These are phyloP conservation scores for Gnomoniopsis sp. DNA, from an alignment of 2,329 filamentous ascomycete species.

Conservation along the genomic window DNA sequence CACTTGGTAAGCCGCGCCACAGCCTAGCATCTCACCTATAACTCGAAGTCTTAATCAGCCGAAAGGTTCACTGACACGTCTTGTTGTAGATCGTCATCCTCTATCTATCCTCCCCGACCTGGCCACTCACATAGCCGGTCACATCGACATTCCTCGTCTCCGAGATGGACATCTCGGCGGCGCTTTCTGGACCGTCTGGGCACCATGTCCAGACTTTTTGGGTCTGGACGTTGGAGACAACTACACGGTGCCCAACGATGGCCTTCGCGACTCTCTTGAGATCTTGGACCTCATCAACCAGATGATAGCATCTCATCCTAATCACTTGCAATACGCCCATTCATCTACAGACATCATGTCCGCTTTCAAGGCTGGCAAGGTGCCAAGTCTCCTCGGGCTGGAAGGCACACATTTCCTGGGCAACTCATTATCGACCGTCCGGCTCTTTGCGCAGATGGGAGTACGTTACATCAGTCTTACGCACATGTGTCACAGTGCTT, in stretches of 20 bases:
- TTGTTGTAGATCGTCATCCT: constrained; percentile 12
- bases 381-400: constrained; percentile 26
- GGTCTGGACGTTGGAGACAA: constrained; percentile 21
- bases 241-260: constrained; percentile 21
- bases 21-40: constrained; percentile 25
- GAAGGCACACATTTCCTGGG: constrained; percentile 33
- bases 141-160: constrained; percentile 27
- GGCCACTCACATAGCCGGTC: constrained; percentile 24
- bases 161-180: constrained; percentile 23
- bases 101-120: constrained; percentile 6
- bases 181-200: constrained; percentile 30
- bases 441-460: constrained; percentile 30
- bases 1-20: constrained; percentile 19
- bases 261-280: constrained; percentile 21
- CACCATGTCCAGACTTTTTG: constrained; percentile 24
- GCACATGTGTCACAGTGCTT: constrained; percentile 27
- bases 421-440: constrained; percentile 30
- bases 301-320: constrained; percentile 9
- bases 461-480: constrained; percentile 31
- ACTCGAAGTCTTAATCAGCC: constrained; percentile 29
- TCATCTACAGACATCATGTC: constrained; percentile 21
- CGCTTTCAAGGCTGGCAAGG: constrained; percentile 21
- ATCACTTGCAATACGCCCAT: constrained; percentile 12
- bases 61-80: constrained; percentile 29
- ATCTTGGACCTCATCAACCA: constrained; percentile 18